Percentiles rank a stretch among this genome's conserved stretches.
Evolutionary conservation across 2,329 filamentous ascomycete species (phyloP).

Genomic region (Myriosclerotinia curreyana): DNA sequence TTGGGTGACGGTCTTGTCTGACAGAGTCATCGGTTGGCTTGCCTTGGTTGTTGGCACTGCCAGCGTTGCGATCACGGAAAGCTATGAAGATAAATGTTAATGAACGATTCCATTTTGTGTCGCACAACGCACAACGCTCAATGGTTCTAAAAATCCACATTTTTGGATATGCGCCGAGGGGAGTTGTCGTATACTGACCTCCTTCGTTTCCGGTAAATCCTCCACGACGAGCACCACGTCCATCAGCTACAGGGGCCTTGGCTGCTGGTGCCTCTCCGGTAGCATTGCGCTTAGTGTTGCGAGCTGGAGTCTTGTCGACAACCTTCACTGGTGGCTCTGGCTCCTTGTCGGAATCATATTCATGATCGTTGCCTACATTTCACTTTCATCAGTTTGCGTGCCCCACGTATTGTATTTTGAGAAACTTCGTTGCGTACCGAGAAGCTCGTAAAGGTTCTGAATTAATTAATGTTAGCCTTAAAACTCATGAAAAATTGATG

Average conservation of each 20-base stretch:
- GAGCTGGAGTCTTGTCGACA: conserved; percentile 76
- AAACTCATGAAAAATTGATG: conserved; percentile 24
- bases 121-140: not conserved
- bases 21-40: conserved; percentile 71
- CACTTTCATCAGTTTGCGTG: conserved; percentile 36
- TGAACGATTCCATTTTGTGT: conserved; percentile 14
- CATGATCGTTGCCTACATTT: conserved; percentile 55
- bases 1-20: conserved; percentile 50
- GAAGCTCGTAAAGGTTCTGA: conserved; percentile 96
- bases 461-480: conserved; percentile 41
- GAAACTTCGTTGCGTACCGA: conserved; percentile 64
- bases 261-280: conserved; percentile 65
- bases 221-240: conserved; percentile 45
- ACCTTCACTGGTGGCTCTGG: conserved; percentile 80
- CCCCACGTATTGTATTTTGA: conserved; percentile 29
- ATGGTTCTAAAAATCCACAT: not conserved
- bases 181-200: conserved; percentile 61
- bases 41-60: conserved; percentile 76
- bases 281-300: conserved; percentile 79
- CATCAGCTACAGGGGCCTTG: conserved; percentile 31
- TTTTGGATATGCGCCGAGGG: not conserved
- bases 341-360: conserved; percentile 66
- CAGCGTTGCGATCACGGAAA: conserved; percentile 85
- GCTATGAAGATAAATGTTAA: conserved; percentile 50
- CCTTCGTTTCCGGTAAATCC: conserved; percentile 74